Conservation (phyloP, 495 filamentous ascomycete genomes). For the Lasiosphaeria ovina region DNA sequence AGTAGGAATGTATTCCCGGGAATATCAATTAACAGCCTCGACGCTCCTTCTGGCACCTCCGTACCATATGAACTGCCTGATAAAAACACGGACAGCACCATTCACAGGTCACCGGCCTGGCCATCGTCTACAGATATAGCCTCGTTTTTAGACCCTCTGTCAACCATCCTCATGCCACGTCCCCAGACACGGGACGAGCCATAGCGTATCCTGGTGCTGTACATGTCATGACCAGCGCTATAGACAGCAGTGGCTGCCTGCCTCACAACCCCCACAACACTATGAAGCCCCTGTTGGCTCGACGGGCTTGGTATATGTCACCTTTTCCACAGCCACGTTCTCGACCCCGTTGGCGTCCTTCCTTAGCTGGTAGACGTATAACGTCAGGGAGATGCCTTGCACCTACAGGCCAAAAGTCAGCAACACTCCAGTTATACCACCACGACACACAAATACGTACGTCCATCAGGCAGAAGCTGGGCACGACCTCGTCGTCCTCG, state of each 20-base stretch:
- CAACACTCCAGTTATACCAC: conserved; percentile 1
- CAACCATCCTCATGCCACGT: no score
- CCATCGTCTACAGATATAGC: no score
- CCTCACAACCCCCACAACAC: conserved; percentile 2
- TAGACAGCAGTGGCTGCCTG: background rate
- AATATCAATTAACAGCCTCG: no score
- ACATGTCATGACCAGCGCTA: no score
- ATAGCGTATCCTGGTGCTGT: no score
- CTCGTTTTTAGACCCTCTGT: no score
- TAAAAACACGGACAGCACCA: no score
- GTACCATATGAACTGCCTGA: no score
- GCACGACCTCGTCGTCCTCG: conserved; percentile 75
- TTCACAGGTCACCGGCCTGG: no score
- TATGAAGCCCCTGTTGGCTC: conserved; percentile 46
- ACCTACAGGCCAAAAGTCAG: conserved; percentile 56
- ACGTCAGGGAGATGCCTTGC: conserved; percentile 92
- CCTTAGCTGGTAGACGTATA: conserved; percentile 96
- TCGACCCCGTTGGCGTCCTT: conserved; percentile 86
- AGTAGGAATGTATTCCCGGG: no score
- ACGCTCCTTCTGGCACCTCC: no score
- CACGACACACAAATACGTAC: conserved; percentile 53
- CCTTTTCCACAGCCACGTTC: conserved; percentile 95
- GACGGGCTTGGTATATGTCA: conserved; percentile 89
- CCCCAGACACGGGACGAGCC: no score
- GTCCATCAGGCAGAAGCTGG: conserved; percentile 99